A percentile compares a stretch with the other conserved stretches of the same genome.
Evolutionary conservation across 371 early-diverging fungal genomes (phyloP).

Genomic region (Mucor circinelloides): DNA sequence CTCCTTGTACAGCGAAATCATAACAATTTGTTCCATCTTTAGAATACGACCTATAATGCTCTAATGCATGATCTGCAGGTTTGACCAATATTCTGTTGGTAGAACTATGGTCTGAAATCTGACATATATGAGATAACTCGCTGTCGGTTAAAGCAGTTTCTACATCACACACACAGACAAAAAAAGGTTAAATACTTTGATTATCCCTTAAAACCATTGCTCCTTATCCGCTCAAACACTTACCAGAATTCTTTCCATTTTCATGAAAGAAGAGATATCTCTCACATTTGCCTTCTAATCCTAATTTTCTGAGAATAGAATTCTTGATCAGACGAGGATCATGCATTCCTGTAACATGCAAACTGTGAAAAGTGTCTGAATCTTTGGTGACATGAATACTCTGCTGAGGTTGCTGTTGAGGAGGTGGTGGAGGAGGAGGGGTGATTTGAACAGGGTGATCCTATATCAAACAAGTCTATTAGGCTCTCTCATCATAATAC

Average conservation of each 20-base stretch:
- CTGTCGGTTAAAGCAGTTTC: slow-evolving; percentile 40
- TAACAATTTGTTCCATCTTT: slow-evolving; percentile 27
- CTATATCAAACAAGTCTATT: neutral
- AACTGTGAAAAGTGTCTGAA: slow-evolving; percentile 42
- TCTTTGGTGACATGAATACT: slow-evolving; percentile 35
- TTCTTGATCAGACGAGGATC: slow-evolving; percentile 41
- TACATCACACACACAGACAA: neutral
- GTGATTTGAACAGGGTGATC: slow-evolving; percentile 9
- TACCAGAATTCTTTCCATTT: slow-evolving; percentile 46
- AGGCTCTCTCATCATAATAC: neutral
- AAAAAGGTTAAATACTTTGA: neutral
- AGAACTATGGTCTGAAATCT: slow-evolving; percentile 42
- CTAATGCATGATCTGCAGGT: slow-evolving; percentile 25
- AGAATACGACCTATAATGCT: slow-evolving; percentile 25
- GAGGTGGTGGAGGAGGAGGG: slow-evolving; percentile 8
- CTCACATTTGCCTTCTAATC: slow-evolving; percentile 33
- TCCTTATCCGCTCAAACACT: slow-evolving; percentile 2
- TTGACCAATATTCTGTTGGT: slow-evolving; percentile 46
- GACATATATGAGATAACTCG: slow-evolving; percentile 44
- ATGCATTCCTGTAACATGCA: slow-evolving; percentile 46
- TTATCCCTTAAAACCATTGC: neutral
- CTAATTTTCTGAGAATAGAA: slow-evolving; percentile 43
- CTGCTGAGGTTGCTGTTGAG: slow-evolving; percentile 17
- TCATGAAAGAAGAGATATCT: slow-evolving; percentile 47
- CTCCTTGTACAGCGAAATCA: slow-evolving; percentile 24